These are phyloP conservation scores for Saprolegnia parasitica DNA, from an alignment of 352 stramenopile species.

Conservation along the genomic window DNA sequence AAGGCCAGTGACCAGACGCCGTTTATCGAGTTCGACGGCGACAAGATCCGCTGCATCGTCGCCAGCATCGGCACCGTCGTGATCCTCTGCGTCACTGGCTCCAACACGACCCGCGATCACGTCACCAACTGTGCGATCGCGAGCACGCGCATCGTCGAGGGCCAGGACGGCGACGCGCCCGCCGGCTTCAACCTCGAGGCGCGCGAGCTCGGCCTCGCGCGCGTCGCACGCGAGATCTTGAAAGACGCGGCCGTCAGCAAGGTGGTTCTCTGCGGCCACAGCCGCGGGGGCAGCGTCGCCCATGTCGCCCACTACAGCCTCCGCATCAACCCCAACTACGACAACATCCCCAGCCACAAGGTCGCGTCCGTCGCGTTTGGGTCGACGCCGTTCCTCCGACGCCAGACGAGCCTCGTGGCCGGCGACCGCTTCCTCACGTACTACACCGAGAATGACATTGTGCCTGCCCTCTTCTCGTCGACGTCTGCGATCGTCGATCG, in stretches of 20 bases:
- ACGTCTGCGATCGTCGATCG: not conserved
- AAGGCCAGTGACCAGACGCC: not conserved
- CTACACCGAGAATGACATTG: not conserved
- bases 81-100: constrained; percentile 5
- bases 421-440: constrained; percentile 6
- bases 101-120: constrained; percentile 3
- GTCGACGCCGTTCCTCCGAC: constrained; percentile 14
- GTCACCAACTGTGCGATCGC: constrained; percentile 1
- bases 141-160: not conserved
- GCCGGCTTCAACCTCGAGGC: not conserved
- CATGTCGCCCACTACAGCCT: constrained; percentile 18
- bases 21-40: not conserved
- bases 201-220: constrained; percentile 4
- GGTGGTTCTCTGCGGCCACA: constrained; percentile 13
- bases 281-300: constrained; percentile 18
- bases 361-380: constrained; percentile 17
- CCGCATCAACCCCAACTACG: constrained; percentile 10
- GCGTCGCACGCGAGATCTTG: not conserved
- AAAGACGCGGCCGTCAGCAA: not conserved
- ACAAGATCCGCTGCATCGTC: constrained; percentile 3
- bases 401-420: not conserved
- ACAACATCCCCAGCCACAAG: constrained; percentile 6
- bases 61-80: not conserved
- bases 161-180: not conserved
- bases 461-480: constrained; percentile 12